Conservation (phyloP, 164 flowering plant species). For the Piper longum region DNA sequence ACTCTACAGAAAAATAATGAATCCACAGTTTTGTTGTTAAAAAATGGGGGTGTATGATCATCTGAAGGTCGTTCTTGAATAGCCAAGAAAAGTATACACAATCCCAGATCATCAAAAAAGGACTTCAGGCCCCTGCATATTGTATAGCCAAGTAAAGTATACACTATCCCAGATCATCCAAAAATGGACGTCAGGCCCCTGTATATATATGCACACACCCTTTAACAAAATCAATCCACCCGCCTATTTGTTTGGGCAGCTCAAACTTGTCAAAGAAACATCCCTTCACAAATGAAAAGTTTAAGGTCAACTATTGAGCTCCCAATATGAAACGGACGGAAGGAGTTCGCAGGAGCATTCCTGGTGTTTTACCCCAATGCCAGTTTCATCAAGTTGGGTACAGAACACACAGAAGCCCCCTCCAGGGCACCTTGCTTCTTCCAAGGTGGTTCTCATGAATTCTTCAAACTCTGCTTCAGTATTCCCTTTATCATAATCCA, state of each 20-base stretch:
- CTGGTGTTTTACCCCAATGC: neutral
- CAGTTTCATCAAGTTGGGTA: neutral
- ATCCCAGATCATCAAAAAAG: neutral
- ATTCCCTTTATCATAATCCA: neutral
- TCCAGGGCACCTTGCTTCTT: neutral
- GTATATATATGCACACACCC: neutral
- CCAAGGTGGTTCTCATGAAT: neutral
- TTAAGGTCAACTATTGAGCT: neutral
- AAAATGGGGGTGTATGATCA: too few relatives aligned
- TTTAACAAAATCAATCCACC: neutral
- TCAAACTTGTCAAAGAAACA: neutral
- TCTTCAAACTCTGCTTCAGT: neutral
- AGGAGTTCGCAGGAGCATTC: neutral
- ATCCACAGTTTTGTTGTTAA: too few relatives aligned
- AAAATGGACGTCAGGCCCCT: neutral
- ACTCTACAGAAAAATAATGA: too few relatives aligned
- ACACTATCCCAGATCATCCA: too few relatives aligned
- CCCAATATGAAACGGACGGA: neutral
- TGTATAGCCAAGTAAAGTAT: too few relatives aligned
- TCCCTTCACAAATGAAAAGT: neutral
- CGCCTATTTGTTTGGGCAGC: neutral
- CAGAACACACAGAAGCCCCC: constrained; percentile 2
- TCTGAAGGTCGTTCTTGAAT: too few relatives aligned
- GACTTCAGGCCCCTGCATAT: neutral
- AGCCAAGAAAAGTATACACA: too few relatives aligned